Percentiles rank a stretch among this genome's conserved stretches.
Conservation (phyloP, 2,329 filamentous ascomycete species). For the Chrysoporthe deuterocubensis region DNA sequence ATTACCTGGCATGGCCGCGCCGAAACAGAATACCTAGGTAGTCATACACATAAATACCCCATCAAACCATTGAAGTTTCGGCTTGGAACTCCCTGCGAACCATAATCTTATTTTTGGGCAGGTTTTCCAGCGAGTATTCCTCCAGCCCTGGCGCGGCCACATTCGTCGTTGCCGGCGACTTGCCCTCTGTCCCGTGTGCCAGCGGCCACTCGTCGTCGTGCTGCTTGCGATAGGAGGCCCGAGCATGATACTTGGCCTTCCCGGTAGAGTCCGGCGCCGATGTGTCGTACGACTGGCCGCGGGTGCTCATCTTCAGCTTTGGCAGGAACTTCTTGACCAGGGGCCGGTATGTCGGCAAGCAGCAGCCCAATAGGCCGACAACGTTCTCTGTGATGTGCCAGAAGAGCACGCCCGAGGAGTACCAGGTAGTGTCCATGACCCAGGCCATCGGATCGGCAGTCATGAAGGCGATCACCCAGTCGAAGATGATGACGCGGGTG, state of each 20-base stretch:
- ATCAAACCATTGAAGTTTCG: conserved; percentile 7
- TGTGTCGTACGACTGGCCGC: background rate
- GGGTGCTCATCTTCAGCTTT: background rate
- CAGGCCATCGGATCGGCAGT: background rate
- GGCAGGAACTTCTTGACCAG: conserved; percentile 7
- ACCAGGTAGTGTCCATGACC: conserved; percentile 13
- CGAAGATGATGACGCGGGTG: conserved; percentile 6
- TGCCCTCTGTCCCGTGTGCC: background rate
- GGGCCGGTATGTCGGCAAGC: conserved; percentile 18
- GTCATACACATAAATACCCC: too few species aligned
- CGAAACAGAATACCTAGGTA: background rate
- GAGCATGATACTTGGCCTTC: background rate
- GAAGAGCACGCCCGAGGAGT: conserved; percentile 6
- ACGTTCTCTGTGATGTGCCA: conserved; percentile 24
- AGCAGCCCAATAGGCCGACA: conserved; percentile 29
- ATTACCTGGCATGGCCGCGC: background rate
- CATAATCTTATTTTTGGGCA: conserved; percentile 2
- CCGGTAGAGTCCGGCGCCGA: background rate
- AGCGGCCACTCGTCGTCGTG: conserved; percentile 12
- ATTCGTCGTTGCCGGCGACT: background rate
- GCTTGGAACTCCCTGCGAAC: conserved; percentile 8
- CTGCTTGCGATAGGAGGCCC: conserved; percentile 1
- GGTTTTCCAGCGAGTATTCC: background rate
- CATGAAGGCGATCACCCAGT: background rate
- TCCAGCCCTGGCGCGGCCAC: background rate